Conservation (phyloP, 2,329 filamentous ascomycete species). For the Cladosporium cucumerinum region DNA sequence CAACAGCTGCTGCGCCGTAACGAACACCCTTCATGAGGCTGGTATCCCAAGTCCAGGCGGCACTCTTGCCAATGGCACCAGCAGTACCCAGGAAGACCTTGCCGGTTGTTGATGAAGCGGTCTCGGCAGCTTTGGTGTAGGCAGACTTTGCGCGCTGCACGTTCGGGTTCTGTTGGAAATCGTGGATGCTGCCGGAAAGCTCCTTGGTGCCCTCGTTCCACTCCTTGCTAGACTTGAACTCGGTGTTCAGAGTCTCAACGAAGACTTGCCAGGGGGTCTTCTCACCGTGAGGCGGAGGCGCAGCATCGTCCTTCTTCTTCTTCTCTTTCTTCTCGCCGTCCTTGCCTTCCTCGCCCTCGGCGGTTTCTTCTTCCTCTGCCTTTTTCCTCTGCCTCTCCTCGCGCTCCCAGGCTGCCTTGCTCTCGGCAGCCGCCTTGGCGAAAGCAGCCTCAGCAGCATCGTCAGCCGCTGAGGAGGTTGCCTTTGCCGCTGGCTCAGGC, state of each 20-base stretch:
- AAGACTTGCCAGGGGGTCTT: slow-evolving; percentile 99
- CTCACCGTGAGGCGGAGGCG: slow-evolving; percentile 93
- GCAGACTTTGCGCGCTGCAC: slow-evolving; percentile 82
- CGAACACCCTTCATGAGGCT: slow-evolving; percentile 86
- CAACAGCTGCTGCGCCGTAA: slow-evolving; percentile 80
- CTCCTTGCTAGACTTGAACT: slow-evolving; percentile 96
- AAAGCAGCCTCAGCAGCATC: slow-evolving; percentile 36
- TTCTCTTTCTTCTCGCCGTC: slow-evolving; percentile 52
- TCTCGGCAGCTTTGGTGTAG: slow-evolving; percentile 81
- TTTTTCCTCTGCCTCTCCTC: slow-evolving; percentile 37
- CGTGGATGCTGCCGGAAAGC: slow-evolving; percentile 79
- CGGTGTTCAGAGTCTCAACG: slow-evolving; percentile 87
- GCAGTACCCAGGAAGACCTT: slow-evolving; percentile 83
- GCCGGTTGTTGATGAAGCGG: slow-evolving; percentile 73
- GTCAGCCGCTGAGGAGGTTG: slow-evolving; percentile 29
- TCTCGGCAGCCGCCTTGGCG: slow-evolving; percentile 35
- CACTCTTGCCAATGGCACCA: slow-evolving; percentile 81
- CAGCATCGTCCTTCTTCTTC: slow-evolving; percentile 67
- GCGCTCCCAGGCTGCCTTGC: slow-evolving; percentile 43
- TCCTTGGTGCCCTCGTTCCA: slow-evolving; percentile 99
- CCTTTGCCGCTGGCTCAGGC: slow-evolving; percentile 22
- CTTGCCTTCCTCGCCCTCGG: slow-evolving; percentile 42
- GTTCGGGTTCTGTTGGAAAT: slow-evolving; percentile 89
- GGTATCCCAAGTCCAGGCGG: slow-evolving; percentile 96
- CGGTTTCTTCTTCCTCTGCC: slow-evolving; percentile 38